phyloP scores from a whole-genome alignment of 83 land plant species.

The Diphasiastrum complanatum region DNA sequence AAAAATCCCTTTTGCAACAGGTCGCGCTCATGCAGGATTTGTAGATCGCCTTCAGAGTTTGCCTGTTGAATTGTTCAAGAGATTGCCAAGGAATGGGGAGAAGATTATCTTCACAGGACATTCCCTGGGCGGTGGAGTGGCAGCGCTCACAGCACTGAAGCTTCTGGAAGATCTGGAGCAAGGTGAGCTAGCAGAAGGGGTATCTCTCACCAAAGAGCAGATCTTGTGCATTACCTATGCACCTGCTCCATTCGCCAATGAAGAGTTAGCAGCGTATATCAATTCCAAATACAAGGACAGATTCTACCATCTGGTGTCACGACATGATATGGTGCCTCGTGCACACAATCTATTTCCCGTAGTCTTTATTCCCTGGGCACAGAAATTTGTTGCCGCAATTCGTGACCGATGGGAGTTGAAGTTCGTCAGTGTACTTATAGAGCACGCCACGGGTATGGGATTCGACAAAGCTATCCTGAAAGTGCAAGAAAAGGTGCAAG shows the following conservation, averaged over 20 bases:
- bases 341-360: background rate
- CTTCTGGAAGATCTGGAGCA: background rate
- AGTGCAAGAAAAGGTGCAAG: background rate
- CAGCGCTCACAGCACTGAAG: constrained; percentile 6
- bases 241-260: constrained; percentile 1
- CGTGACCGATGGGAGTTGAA: background rate
- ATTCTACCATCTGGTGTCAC: background rate
- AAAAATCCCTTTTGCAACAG: background rate
- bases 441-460: background rate
- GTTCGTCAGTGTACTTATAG: background rate
- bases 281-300: background rate
- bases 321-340: constrained; percentile 2
- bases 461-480: background rate
- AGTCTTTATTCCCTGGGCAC: background rate
- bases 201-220: background rate
- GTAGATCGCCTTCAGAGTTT: constrained; percentile 1
- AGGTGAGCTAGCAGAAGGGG: background rate
- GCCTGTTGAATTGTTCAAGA: constrained; percentile 1
- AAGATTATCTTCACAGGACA: constrained; percentile 16
- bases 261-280: background rate
- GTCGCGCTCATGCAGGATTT: constrained; percentile 6
- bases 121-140: constrained; percentile 16
- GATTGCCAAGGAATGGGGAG: background rate
- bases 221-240: constrained; percentile 10
- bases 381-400: background rate